Evolutionary conservation across 192 early-diverging fungal genomes (phyloP).

Genomic region (Gonapodya sp.): DNA sequence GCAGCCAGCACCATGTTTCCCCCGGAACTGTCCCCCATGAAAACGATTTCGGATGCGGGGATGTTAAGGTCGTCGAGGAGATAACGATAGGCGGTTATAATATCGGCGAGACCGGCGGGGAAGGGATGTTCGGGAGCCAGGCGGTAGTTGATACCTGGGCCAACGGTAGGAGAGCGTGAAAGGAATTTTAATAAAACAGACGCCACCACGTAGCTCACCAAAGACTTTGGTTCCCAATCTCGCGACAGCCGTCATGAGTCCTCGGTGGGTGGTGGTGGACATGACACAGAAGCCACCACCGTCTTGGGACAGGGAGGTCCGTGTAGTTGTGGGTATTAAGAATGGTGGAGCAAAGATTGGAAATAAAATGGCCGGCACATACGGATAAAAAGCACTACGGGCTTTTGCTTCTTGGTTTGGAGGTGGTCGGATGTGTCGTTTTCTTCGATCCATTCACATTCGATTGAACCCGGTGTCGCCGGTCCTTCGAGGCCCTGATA

Average conservation of each 20-base stretch:
- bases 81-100: constrained; percentile 22
- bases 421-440: background rate
- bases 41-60: background rate
- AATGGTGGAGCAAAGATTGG: background rate
- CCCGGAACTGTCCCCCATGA: background rate
- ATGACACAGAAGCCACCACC: background rate
- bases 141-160: constrained; percentile 16
- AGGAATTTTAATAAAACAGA: background rate
- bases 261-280: background rate
- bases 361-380: background rate
- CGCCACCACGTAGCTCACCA: background rate
- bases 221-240: background rate
- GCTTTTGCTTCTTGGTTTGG: background rate
- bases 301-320: background rate
- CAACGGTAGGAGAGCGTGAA: background rate
- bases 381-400: background rate
- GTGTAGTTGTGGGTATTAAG: background rate
- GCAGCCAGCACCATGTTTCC: background rate
- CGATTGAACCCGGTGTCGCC: background rate
- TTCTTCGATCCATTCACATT: background rate
- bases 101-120: constrained; percentile 23
- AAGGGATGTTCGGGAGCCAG: constrained; percentile 27
- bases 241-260: background rate
- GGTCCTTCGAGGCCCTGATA: background rate
- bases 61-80: constrained; percentile 18